Evolutionary conservation across 495 filamentous ascomycete species (phyloP), one percentile per base, ranked within the genome.

Genomic region (Usnea hakonensis): DNA sequence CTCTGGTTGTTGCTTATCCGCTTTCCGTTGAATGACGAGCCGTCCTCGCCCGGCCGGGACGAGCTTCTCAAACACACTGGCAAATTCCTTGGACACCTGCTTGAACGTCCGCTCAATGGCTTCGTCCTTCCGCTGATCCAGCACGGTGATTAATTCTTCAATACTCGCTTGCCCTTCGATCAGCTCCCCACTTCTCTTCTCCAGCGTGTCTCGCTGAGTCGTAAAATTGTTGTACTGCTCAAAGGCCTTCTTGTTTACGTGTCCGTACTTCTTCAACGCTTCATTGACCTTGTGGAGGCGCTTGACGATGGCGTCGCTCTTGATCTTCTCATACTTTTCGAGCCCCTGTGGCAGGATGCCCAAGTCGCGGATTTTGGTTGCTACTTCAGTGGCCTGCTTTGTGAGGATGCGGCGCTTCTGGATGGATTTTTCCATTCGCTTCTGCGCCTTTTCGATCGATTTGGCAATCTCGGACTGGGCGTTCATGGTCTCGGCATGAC

Each of bases 161-260:
- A 99, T 99, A 3, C 88, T 90, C 35, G 77, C 79, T 64, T 95
- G 90, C 8, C 85, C 89, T 3, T 81, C 83, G 63, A 95, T 90
- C 30, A 99, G 83, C 72, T 97, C 94, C 64, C 85, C 81, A 21
- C 91, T 82, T 54, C 94, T 87, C 64, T 87, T 87, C 0, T 86
- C 86, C 10, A 99, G 79, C 5, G 83, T 85, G 54, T 95, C 90
- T 7, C 93, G 87, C 72, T 97, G 90, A 60, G 85, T 88, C 23
- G 93, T 97, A 74, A 97, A 97, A 74, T 85, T 95, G 75, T 91
- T 93, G 79, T 97, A 97, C 73, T 99, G 94, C 73, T 99, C 95
- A 65, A 97, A 95, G 0, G 94, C 94, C 73, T 99, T 99, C 77
- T 97, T 99, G 82, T 99, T 99, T 70, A 99, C 90, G 68, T 96